Conservation (phyloP, 176 grass and related monocot species). For the Avena sativa region DNA sequence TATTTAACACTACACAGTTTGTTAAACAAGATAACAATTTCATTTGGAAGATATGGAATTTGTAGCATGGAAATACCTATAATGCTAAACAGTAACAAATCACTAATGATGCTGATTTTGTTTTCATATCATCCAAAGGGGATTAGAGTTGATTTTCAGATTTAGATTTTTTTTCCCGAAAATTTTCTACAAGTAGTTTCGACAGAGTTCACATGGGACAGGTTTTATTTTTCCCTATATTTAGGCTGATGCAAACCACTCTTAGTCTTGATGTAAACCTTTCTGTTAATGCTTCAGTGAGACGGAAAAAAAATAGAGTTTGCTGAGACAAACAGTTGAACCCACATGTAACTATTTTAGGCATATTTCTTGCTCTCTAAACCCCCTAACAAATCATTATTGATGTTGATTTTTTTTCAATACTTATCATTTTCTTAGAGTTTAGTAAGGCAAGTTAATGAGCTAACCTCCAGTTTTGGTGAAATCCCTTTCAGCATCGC, state of each 20-base stretch:
- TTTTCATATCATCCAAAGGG: neutral
- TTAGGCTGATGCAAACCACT: neutral
- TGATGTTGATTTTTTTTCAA: neutral
- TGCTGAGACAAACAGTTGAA: too few relatives aligned
- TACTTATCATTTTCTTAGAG: neutral
- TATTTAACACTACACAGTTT: neutral
- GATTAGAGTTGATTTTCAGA: neutral
- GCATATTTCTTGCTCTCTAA: neutral
- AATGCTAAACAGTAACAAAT: neutral
- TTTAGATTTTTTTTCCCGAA: neutral
- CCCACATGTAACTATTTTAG: neutral
- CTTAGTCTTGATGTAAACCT: neutral
- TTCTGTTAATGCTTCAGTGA: neutral
- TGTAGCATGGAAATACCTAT: neutral
- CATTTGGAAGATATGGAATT: neutral
- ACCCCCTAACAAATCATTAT: neutral
- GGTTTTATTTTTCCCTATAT: neutral
- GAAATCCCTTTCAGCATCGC: slow-evolving; percentile 63
- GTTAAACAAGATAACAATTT: neutral
- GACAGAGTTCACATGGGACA: neutral
- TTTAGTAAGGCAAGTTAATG: neutral
- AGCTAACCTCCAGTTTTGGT: slow-evolving; percentile 67
- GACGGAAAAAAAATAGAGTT: neutral
- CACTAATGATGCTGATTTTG: neutral
- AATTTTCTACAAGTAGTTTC: neutral